Evolutionary conservation across 768 basidiomycete genomes (phyloP).

Genomic region (Phlebiopsis gigantea): DNA sequence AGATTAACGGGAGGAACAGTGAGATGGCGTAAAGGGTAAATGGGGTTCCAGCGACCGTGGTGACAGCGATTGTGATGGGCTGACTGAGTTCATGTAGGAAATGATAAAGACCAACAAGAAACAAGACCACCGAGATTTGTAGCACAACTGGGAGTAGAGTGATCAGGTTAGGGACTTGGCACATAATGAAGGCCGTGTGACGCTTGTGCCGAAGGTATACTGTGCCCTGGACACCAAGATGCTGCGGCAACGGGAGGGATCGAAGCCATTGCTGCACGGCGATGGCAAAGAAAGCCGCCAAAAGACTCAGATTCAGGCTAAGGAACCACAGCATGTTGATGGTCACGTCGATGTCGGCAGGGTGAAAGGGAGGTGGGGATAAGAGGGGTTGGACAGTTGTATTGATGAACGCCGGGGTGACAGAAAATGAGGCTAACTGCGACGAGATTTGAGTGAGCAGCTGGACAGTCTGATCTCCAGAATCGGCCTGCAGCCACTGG

Average conservation of each 20-base stretch:
- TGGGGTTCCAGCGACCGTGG: slow-evolving; percentile 1
- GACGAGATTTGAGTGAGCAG: slow-evolving; percentile 11
- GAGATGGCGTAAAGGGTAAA: background rate
- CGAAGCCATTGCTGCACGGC: slow-evolving; percentile 27
- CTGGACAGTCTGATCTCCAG: background rate
- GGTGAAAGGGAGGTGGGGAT: background rate
- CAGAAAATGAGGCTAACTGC: slow-evolving; percentile 7
- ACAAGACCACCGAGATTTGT: slow-evolving; percentile 11
- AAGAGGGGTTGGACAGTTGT: background rate
- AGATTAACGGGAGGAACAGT: slow-evolving; percentile 1
- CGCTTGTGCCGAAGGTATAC: slow-evolving; percentile 5
- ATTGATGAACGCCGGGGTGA: slow-evolving; percentile 7
- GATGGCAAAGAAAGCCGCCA: slow-evolving; percentile 23
- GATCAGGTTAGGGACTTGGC: slow-evolving; percentile 8
- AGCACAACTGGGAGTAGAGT: slow-evolving; percentile 9
- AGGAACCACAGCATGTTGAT: slow-evolving; percentile 24
- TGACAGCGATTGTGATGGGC: background rate
- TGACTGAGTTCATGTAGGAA: slow-evolving; percentile 3
- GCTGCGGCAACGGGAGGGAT: background rate
- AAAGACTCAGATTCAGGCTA: slow-evolving; percentile 20
- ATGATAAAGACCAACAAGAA: slow-evolving; percentile 7
- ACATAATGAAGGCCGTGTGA: background rate
- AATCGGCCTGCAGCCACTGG: slow-evolving; percentile 5
- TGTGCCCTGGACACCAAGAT: background rate
- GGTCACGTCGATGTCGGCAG: background rate